Conservation (phyloP, 805 yeast species). For the Clavispora asparagi region DNA sequence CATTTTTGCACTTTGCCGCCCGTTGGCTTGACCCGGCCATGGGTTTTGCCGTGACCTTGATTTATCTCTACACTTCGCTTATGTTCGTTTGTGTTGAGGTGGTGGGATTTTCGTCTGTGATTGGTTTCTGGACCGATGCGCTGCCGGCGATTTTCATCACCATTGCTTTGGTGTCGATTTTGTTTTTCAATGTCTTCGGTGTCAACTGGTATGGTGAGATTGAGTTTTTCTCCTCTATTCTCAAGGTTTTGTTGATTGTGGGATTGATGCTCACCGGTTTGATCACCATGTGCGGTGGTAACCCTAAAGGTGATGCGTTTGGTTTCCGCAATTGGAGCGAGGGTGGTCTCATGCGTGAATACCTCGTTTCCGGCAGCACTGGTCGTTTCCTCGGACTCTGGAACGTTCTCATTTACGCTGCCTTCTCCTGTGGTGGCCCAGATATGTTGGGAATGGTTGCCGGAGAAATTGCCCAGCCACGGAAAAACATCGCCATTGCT, state of each 20-base stretch:
- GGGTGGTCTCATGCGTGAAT: conserved; percentile 28
- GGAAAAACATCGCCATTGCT: conserved; percentile 29
- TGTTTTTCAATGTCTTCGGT: conserved; percentile 25
- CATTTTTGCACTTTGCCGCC: conserved; percentile 30
- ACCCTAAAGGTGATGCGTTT: conserved; percentile 28
- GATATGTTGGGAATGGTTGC: conserved; percentile 29
- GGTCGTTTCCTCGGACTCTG: conserved; percentile 63
- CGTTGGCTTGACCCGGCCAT: conserved; percentile 33
- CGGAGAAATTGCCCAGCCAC: conserved; percentile 42
- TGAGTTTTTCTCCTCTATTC: conserved; percentile 18
- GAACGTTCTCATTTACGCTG: conserved; percentile 59
- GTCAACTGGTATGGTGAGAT: conserved; percentile 19
- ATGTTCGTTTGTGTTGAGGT: conserved; percentile 32
- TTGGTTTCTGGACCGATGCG: conserved; percentile 27
- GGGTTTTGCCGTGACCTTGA: conserved; percentile 30
- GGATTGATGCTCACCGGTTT: conserved; percentile 36
- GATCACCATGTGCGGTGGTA: conserved; percentile 35
- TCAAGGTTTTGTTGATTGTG: conserved; percentile 22
- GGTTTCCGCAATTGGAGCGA: conserved; percentile 33
- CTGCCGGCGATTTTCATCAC: conserved; percentile 30
- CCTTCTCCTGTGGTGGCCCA: conserved; percentile 57
- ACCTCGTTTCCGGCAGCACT: conserved; percentile 40
- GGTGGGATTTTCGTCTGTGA: conserved; percentile 27
- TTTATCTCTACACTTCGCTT: conserved; percentile 28
- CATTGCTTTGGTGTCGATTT: conserved; percentile 21